phyloP scores from a whole-genome alignment of 2,329 filamentous ascomycete genomes.

The Ophiostoma triangulosporum region DNA sequence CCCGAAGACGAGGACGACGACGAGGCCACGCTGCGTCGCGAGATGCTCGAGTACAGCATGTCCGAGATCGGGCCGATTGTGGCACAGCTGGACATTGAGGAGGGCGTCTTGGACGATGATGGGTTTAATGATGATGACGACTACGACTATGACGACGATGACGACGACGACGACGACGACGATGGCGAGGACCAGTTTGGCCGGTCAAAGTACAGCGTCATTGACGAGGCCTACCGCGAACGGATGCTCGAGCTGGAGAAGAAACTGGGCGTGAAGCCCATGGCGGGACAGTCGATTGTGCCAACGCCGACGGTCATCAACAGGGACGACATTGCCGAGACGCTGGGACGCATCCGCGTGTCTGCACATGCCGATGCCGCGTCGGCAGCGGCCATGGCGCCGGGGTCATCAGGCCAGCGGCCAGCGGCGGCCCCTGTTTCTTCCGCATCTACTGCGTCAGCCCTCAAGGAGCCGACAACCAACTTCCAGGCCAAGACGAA shows the following conservation, averaged over 20 bases:
- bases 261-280: constrained; percentile 49
- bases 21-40: constrained; percentile 63
- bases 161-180: constrained; percentile 39
- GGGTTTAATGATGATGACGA: constrained; percentile 27
- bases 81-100: constrained; percentile 76
- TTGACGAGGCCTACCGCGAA: constrained; percentile 62
- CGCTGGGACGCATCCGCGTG: constrained; percentile 46
- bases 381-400: background rate
- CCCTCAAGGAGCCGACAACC: constrained; percentile 4
- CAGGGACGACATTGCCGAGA: constrained; percentile 25
- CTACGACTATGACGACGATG: constrained; percentile 20
- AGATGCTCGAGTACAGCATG: constrained; percentile 86
- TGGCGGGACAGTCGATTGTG: constrained; percentile 19
- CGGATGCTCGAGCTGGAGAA: constrained; percentile 80
- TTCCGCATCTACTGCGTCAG: background rate
- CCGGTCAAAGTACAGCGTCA: constrained; percentile 49
- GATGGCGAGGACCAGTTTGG: constrained; percentile 68
- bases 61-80: constrained; percentile 85
- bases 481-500: constrained; percentile 5
- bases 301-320: background rate
- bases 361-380: constrained; percentile 9
- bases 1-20: constrained; percentile 66
- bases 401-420: background rate
- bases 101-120: constrained; percentile 44
- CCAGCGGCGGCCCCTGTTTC: too few species aligned